Conservation (phyloP, 768 basidiomycete genomes). For the Termitomyces sp. region DNA sequence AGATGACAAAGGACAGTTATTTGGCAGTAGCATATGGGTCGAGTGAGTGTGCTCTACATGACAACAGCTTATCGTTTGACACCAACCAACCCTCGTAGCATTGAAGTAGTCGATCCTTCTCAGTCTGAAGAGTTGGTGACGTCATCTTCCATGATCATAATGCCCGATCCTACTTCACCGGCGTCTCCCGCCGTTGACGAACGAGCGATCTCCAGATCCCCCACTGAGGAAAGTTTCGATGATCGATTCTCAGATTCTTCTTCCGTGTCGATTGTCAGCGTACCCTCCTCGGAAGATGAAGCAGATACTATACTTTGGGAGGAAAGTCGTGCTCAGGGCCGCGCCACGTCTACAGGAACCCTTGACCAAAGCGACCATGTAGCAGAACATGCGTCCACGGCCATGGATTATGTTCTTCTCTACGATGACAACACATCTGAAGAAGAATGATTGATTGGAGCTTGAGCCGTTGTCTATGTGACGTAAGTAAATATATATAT, state of each 20-base stretch:
- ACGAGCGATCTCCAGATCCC: slow-evolving; percentile 7
- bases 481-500: not conserved
- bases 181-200: not conserved
- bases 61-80: slow-evolving; percentile 1
- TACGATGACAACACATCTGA: slow-evolving; percentile 63
- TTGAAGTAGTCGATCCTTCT: slow-evolving; percentile 57
- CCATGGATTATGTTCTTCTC: slow-evolving; percentile 63
- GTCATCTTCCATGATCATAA: slow-evolving; percentile 63
- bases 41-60: slow-evolving; percentile 44
- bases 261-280: slow-evolving; percentile 55
- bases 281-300: slow-evolving; percentile 51
- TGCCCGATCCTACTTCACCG: slow-evolving; percentile 42
- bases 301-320: slow-evolving; percentile 53
- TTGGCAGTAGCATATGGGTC: slow-evolving; percentile 75
- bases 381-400: slow-evolving; percentile 21
- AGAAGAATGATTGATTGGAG: slow-evolving; percentile 29
- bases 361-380: slow-evolving; percentile 22
- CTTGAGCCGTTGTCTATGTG: not conserved
- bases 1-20: slow-evolving; percentile 51
- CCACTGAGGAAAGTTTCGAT: slow-evolving; percentile 20
- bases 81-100: slow-evolving; percentile 30
- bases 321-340: slow-evolving; percentile 40
- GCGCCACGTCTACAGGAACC: not conserved
- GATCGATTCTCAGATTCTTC: slow-evolving; percentile 38
- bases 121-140: slow-evolving; percentile 46